These are phyloP conservation scores for Saccharata proteae DNA, from an alignment of 2,329 filamentous ascomycete genomes.

Conservation along the genomic window DNA sequence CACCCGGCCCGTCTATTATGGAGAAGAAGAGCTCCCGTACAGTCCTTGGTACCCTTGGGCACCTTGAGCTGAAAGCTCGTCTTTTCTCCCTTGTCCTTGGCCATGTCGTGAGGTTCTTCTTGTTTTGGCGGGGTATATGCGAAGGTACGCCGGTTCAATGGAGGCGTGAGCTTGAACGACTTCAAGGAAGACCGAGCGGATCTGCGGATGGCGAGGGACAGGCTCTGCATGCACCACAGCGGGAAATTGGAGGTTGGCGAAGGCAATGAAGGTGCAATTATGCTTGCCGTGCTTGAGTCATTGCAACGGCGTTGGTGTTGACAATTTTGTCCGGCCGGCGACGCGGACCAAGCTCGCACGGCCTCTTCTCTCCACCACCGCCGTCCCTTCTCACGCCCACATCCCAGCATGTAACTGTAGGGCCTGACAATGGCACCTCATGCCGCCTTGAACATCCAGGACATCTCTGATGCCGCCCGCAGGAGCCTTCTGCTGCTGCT, in stretches of 20 bases:
- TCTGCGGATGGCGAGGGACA: constrained; percentile 7
- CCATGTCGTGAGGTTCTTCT: constrained; percentile 28
- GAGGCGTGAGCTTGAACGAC: not conserved
- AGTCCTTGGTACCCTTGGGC: constrained; percentile 85
- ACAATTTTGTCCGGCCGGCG: not conserved
- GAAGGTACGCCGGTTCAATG: not conserved
- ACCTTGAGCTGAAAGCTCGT: constrained; percentile 61
- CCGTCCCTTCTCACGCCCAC: not conserved
- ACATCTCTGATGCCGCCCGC: constrained; percentile 69
- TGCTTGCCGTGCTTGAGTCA: constrained; percentile 3
- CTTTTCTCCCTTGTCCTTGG: constrained; percentile 30
- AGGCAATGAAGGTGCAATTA: not conserved
- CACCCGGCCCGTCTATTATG: constrained; percentile 16
- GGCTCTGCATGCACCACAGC: constrained; percentile 6
- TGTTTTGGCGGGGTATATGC: constrained; percentile 1
- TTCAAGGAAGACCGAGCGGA: constrained; percentile 3
- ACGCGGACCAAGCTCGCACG: constrained; percentile 2
- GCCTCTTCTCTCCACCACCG: not conserved
- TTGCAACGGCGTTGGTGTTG: not conserved
- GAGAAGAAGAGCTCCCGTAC: constrained; percentile 25
- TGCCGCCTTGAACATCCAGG: constrained; percentile 58
- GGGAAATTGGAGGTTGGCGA: too few species aligned
- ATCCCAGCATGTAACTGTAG: constrained; percentile 5
- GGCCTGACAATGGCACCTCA: constrained; percentile 51
- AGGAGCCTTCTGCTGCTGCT: constrained; percentile 84